Evolutionary conservation across 345 rosid genomes (phyloP).

Genomic region (Diplotaxis tenuifolia): DNA sequence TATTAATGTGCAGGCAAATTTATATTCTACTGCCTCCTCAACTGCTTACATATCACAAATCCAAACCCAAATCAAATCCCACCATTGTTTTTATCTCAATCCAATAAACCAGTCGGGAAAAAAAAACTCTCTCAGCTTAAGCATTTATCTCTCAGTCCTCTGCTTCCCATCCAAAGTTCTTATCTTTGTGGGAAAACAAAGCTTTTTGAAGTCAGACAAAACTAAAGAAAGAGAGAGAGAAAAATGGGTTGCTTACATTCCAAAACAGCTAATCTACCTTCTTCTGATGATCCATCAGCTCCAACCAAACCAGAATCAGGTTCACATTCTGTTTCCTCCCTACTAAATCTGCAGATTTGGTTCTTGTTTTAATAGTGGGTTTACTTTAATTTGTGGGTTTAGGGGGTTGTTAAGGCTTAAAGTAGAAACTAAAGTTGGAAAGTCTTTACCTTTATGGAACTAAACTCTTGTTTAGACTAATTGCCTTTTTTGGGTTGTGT

Average conservation of each 20-base stretch:
- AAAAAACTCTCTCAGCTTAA: neutral
- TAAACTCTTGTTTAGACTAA: conserved; percentile 19
- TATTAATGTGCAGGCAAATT: conserved; percentile 6
- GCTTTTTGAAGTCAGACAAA: conserved; percentile 31
- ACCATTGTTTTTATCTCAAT: conserved; percentile 30
- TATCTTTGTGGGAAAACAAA: neutral
- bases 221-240: neutral
- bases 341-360: conserved; percentile 21
- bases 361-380: neutral
- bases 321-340: conserved; percentile 13
- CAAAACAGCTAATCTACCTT: conserved; percentile 63
- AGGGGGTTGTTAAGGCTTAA: conserved; percentile 6
- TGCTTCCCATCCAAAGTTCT: conserved; percentile 25
- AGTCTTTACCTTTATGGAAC: conserved; percentile 28
- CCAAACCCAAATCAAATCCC: conserved; percentile 35
- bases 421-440: conserved; percentile 18
- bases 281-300: conserved; percentile 67
- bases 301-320: conserved; percentile 66
- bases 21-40: conserved; percentile 36
- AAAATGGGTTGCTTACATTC: conserved; percentile 94
- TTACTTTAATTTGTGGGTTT: conserved; percentile 25
- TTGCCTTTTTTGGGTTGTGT: conserved; percentile 19
- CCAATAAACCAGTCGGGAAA: conserved; percentile 8
- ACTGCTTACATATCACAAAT: conserved; percentile 29
- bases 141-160: neutral